A percentile compares a stretch with the other conserved stretches of the same genome.
phyloP scores from a whole-genome alignment of 352 stramenopile species.

The Globisporangium carolinianum region DNA sequence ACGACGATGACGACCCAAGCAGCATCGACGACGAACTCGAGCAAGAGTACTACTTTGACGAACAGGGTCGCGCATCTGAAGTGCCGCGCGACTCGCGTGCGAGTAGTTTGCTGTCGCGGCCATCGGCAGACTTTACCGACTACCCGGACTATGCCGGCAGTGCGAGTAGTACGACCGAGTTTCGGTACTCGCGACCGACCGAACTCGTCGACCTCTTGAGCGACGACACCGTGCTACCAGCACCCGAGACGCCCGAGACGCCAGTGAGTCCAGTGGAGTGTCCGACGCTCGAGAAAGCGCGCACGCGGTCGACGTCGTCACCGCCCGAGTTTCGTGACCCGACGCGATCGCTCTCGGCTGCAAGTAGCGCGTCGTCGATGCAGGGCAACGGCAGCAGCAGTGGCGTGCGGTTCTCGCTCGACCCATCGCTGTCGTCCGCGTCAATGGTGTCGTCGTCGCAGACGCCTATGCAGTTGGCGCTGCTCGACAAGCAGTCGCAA shows the following conservation, averaged over 20 bases:
- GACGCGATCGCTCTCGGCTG: constrained; percentile 3
- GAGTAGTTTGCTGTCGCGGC: background rate
- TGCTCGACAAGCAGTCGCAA: background rate
- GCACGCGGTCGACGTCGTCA: constrained; percentile 1
- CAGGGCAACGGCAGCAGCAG: background rate
- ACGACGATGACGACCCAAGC: background rate
- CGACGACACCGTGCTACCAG: background rate
- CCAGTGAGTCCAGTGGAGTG: background rate
- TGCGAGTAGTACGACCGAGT: background rate
- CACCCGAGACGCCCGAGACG: background rate
- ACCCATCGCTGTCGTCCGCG: background rate
- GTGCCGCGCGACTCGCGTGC: constrained; percentile 3
- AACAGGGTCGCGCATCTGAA: constrained; percentile 9
- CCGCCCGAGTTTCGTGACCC: background rate
- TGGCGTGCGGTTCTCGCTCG: background rate
- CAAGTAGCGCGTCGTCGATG: background rate
- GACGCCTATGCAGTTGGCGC: background rate
- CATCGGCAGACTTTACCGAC: background rate
- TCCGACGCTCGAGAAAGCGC: background rate
- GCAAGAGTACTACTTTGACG: constrained; percentile 13
- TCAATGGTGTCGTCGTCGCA: background rate
- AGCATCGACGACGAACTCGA: constrained; percentile 1
- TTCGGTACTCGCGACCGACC: background rate
- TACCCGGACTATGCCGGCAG: background rate
- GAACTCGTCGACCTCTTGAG: constrained; percentile 4